These are phyloP conservation scores for Metschnikowia amazonensis DNA, from an alignment of 805 yeast genomes.

Conservation along the genomic window DNA sequence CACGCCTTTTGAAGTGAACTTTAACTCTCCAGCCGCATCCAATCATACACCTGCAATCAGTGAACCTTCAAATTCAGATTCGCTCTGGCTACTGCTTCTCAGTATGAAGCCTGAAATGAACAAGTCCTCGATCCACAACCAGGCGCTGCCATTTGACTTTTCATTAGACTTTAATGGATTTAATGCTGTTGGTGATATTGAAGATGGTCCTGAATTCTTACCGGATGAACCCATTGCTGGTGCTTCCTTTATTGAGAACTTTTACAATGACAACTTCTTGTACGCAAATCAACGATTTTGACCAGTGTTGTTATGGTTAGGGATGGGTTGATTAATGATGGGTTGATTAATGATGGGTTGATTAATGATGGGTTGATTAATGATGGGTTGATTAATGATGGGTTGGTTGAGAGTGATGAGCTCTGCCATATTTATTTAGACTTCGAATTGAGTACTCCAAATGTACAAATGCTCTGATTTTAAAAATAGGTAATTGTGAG, in stretches of 20 bases:
- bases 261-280: constrained; percentile 6
- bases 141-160: constrained; percentile 8
- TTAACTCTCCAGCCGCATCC: background rate
- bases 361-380: too few species aligned
- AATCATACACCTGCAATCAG: background rate
- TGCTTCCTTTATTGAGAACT: constrained; percentile 11
- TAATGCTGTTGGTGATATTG: background rate
- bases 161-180: constrained; percentile 6
- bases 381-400: too few species aligned
- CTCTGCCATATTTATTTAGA: constrained; percentile 1
- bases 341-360: too few species aligned
- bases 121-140: constrained; percentile 7
- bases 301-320: too few species aligned
- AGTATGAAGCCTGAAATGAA: constrained; percentile 13
- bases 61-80: constrained; percentile 4
- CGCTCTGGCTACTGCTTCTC: constrained; percentile 18
- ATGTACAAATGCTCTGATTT: constrained; percentile 1
- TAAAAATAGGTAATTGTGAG: background rate
- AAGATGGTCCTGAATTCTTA: constrained; percentile 1
- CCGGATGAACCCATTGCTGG: constrained; percentile 8
- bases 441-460: background rate
- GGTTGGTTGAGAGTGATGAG: too few species aligned
- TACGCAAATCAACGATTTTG: background rate
- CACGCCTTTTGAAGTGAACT: background rate
- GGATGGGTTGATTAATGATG: too few species aligned